These are phyloP conservation scores for Schwanniomyces polymorphus DNA, from an alignment of 805 yeast genomes.

Conservation along the genomic window DNA sequence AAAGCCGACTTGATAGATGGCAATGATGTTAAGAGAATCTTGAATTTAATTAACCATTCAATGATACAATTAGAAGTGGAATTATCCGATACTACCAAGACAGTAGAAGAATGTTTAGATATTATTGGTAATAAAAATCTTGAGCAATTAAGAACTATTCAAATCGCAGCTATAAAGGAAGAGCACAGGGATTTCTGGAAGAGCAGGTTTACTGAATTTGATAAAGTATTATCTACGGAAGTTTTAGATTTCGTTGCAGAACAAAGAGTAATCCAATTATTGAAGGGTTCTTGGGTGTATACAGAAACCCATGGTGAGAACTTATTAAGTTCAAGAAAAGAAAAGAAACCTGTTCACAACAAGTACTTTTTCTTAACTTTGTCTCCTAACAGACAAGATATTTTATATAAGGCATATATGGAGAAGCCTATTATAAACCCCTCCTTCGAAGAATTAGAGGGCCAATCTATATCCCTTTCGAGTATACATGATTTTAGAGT, in stretches of 20 bases:
- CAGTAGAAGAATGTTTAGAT: slow-evolving; percentile 47
- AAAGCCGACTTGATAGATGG: slow-evolving; percentile 43
- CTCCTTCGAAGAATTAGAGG: slow-evolving; percentile 57
- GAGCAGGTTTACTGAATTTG: slow-evolving; percentile 46
- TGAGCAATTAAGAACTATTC: slow-evolving; percentile 53
- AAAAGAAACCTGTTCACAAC: slow-evolving; percentile 14
- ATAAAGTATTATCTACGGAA: slow-evolving; percentile 50
- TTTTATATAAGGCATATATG: slow-evolving; percentile 61
- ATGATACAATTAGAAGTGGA: slow-evolving; percentile 27
- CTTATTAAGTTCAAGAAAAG: slow-evolving; percentile 14
- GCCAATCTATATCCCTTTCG: slow-evolving; percentile 49
- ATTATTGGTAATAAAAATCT: slow-evolving; percentile 42
- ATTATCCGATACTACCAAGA: slow-evolving; percentile 14
- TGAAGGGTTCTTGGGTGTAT: slow-evolving; percentile 81
- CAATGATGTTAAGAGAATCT: slow-evolving; percentile 53
- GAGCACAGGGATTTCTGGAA: slow-evolving; percentile 45
- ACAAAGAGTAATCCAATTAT: slow-evolving; percentile 68
- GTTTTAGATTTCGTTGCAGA: slow-evolving; percentile 71
- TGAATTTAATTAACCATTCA: slow-evolving; percentile 41
- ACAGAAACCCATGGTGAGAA: slow-evolving; percentile 53
- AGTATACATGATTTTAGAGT: slow-evolving; percentile 53
- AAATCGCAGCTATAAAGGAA: slow-evolving; percentile 44
- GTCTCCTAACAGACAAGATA: slow-evolving; percentile 63
- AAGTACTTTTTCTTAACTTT: slow-evolving; percentile 57
- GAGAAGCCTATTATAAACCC: slow-evolving; percentile 51